Evolutionary conservation across 495 filamentous ascomycete species (phyloP).

Genomic region (Corynascus novoguineensis): DNA sequence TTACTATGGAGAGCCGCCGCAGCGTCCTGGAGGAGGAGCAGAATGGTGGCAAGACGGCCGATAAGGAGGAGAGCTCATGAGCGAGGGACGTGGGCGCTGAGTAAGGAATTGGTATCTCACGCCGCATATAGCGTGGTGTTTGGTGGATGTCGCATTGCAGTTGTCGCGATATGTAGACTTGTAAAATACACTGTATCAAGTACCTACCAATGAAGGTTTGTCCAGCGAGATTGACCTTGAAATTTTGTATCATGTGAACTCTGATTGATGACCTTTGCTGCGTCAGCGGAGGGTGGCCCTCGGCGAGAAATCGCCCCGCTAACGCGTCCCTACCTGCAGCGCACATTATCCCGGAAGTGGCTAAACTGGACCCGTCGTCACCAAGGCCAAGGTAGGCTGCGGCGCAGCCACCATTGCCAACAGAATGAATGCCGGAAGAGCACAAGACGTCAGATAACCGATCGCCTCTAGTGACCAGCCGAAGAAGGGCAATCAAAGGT

Average conservation of each 20-base stretch:
- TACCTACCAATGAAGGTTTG: background rate
- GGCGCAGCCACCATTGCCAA: constrained; percentile 9
- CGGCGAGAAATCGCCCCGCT: constrained; percentile 4
- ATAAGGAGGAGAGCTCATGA: constrained; percentile 29
- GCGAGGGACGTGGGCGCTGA: background rate
- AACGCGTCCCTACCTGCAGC: constrained; percentile 5
- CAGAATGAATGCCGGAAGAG: background rate
- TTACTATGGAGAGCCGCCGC: constrained; percentile 74
- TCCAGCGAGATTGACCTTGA: background rate
- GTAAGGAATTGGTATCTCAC: background rate
- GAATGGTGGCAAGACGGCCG: constrained; percentile 36
- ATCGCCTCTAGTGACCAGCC: too few species aligned
- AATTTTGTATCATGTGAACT: background rate
- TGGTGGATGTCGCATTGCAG: constrained; percentile 3
- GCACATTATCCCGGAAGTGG: constrained; percentile 3
- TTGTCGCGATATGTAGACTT: constrained; percentile 12
- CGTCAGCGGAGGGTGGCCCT: background rate
- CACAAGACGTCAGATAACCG: background rate
- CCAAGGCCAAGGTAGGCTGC: background rate
- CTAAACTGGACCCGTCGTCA: constrained; percentile 9
- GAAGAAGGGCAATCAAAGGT: background rate
- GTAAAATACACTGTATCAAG: constrained; percentile 22
- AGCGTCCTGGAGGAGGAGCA: constrained; percentile 71
- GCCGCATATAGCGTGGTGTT: constrained; percentile 14
- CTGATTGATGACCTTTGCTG: too few species aligned